Evolutionary conservation across 176 grass and related monocot genomes (phyloP).

Genomic region (Carex pumila): DNA sequence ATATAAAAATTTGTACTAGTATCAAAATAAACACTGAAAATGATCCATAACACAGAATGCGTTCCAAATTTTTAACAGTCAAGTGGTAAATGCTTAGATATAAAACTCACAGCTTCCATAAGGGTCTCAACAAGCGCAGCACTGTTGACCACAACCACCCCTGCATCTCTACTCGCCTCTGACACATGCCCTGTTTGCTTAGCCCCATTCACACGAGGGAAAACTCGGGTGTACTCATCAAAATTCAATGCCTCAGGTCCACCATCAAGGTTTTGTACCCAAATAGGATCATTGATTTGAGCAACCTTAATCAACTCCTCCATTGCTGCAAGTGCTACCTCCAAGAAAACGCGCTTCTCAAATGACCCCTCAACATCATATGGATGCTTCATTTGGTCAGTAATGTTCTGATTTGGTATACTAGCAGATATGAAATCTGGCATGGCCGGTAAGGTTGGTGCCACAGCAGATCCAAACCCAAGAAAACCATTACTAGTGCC

Average conservation of each 20-base stretch:
- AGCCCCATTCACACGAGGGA: conserved; percentile 35
- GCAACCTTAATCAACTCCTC: conserved; percentile 83
- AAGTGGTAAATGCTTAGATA: neutral
- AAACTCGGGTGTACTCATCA: conserved; percentile 58
- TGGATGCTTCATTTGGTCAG: conserved; percentile 26
- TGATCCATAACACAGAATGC: neutral
- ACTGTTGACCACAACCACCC: conserved; percentile 61
- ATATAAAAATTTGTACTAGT: neutral
- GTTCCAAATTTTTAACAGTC: neutral
- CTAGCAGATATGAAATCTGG: conserved; percentile 41
- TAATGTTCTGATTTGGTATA: conserved; percentile 8
- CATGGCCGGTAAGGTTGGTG: conserved; percentile 29
- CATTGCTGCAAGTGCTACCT: conserved; percentile 84
- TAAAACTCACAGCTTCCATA: conserved; percentile 65
- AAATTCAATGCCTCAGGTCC: conserved; percentile 48
- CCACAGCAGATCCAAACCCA: conserved; percentile 38
- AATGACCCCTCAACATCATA: conserved; percentile 20
- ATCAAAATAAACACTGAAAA: neutral
- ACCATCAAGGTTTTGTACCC: conserved; percentile 35
- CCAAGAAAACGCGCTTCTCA: conserved; percentile 53
- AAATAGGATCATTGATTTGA: conserved; percentile 75
- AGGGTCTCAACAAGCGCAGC: conserved; percentile 74
- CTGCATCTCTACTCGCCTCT: conserved; percentile 66
- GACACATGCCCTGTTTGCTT: conserved; percentile 48
- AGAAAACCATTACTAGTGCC: conserved; percentile 29